Conservation (phyloP, 371 early-diverging fungal species). For the Lichtheimia corymbifera region DNA sequence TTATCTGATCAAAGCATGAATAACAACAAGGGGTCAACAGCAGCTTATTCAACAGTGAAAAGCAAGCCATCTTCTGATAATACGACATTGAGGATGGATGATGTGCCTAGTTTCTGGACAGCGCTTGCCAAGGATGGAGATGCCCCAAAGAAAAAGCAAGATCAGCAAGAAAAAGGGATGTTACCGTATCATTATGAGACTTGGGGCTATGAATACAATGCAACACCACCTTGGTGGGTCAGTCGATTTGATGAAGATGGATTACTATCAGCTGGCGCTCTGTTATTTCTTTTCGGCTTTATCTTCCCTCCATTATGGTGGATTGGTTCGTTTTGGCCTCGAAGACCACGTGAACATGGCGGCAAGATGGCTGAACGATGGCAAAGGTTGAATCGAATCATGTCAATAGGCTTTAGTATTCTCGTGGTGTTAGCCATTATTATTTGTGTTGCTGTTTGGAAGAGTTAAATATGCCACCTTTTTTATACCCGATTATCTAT, state of each 20-base stretch:
- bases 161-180: neutral
- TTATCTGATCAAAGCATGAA: slow-evolving; percentile 3
- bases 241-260: slow-evolving; percentile 32
- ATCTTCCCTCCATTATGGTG: slow-evolving; percentile 48
- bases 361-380: slow-evolving; percentile 50
- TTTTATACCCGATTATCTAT: no score
- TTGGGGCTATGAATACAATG: slow-evolving; percentile 14
- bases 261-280: slow-evolving; percentile 28
- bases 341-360: slow-evolving; percentile 25
- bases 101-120: slow-evolving; percentile 10
- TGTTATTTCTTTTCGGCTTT: slow-evolving; percentile 48
- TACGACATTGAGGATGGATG: slow-evolving; percentile 2
- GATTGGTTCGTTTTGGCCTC: slow-evolving; percentile 44
- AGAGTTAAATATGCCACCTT: slow-evolving; percentile 1
- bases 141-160: slow-evolving; percentile 3
- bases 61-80: no score
- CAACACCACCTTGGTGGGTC: slow-evolving; percentile 30
- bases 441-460: slow-evolving; percentile 26
- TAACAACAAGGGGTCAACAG: no score
- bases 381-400: slow-evolving; percentile 42
- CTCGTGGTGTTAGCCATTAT: slow-evolving; percentile 34
- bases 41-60: no score
- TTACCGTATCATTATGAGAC: neutral
- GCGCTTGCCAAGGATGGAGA: slow-evolving; percentile 15
- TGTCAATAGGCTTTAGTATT: slow-evolving; percentile 47